phyloP scores from a whole-genome alignment of 345 rosid species.

The Melastoma malabathricum region DNA sequence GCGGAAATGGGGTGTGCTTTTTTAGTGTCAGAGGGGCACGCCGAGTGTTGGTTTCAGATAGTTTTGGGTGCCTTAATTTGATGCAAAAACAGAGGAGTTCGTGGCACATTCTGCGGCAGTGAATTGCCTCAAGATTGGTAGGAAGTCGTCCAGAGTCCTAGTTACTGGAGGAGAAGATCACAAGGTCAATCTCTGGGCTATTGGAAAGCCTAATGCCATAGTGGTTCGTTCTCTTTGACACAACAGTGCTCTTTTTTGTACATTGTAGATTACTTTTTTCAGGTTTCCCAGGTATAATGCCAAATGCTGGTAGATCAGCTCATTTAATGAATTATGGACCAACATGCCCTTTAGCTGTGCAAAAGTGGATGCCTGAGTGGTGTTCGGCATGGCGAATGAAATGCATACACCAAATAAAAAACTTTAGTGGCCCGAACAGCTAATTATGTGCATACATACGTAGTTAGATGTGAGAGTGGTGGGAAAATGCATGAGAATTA shows the following conservation, averaged over 20 bases:
- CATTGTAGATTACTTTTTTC: too few relatives aligned
- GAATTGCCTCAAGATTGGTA: constrained; percentile 91
- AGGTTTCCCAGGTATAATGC: too few relatives aligned
- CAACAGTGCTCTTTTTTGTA: background rate
- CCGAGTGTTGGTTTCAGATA: background rate
- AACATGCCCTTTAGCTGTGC: too few relatives aligned
- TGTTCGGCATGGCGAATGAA: background rate
- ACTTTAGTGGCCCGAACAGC: too few relatives aligned
- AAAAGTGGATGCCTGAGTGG: background rate
- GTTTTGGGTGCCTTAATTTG: constrained; percentile 11
- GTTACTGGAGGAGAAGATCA: constrained; percentile 99
- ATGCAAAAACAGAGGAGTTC: constrained; percentile 67
- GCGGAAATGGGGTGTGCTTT: background rate
- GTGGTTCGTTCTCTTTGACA: constrained; percentile 56
- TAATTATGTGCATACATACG: too few relatives aligned
- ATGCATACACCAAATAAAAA: too few relatives aligned
- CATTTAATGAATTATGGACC: background rate
- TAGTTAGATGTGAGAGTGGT: background rate
- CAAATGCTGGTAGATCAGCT: background rate
- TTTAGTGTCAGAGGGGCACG: background rate
- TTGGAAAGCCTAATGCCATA: constrained; percentile 96
- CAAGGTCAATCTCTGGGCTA: constrained; percentile 98
- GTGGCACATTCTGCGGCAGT: constrained; percentile 92
- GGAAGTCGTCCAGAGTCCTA: constrained; percentile 89
- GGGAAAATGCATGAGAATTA: background rate